Evolutionary conservation across 176 grass and related monocot species (phyloP).

Genomic region (Aegilops longissima): DNA sequence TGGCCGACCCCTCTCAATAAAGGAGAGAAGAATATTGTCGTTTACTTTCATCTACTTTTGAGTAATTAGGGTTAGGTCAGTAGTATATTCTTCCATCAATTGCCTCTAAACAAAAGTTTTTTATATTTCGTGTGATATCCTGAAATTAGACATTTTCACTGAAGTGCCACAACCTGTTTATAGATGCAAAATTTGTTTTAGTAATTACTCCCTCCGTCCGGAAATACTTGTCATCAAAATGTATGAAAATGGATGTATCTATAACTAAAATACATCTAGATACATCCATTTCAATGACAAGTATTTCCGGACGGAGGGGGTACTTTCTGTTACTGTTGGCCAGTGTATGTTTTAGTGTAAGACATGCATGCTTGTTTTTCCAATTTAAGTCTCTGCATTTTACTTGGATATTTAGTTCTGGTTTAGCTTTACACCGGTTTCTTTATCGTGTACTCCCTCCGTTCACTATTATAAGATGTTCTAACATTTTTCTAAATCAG

Average conservation of each 20-base stretch:
- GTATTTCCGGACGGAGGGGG: too few relatives aligned
- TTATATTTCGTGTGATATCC: not conserved
- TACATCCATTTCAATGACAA: too few relatives aligned
- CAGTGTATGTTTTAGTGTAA: not conserved
- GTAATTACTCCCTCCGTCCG: not conserved
- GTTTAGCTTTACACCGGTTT: not conserved
- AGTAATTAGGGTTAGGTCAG: too few relatives aligned
- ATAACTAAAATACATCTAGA: too few relatives aligned
- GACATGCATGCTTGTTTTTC: not conserved
- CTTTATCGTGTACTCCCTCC: not conserved
- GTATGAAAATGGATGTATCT: too few relatives aligned
- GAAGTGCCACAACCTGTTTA: not conserved
- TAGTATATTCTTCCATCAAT: not conserved
- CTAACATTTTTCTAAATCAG: too few relatives aligned
- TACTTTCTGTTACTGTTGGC: not conserved
- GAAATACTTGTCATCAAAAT: too few relatives aligned
- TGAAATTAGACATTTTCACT: not conserved
- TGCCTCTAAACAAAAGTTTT: not conserved
- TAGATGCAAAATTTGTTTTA: slow-evolving; percentile 9
- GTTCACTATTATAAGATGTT: too few relatives aligned
- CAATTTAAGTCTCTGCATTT: not conserved
- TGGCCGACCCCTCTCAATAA: too few relatives aligned
- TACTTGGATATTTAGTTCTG: slow-evolving; percentile 4
- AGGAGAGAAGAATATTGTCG: too few relatives aligned
- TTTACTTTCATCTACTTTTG: too few relatives aligned